Evolutionary conservation across 176 grass and related monocot species (phyloP), one percentile per base, ranked within the genome.

Genomic region (Dactylis glomerata): DNA sequence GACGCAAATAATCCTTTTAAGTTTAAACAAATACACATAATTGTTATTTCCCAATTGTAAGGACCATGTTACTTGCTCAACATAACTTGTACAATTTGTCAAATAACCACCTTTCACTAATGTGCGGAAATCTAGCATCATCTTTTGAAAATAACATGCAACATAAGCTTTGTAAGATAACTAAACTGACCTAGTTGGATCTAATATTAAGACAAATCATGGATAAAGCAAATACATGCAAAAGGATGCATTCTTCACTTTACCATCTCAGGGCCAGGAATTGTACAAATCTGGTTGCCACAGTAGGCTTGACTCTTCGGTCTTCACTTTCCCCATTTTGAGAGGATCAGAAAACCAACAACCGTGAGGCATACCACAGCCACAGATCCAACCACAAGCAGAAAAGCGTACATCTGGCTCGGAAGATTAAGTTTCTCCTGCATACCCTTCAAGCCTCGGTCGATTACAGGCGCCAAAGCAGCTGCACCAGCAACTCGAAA

Each of bases 251-350:
- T 79, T 86, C 38, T 80, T 72, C 28, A 61, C 13, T 50, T 79
- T 56, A 15, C 12, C 6, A 33, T 38, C 17, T 56, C 49, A 72
- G 52, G 52, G 46, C 11, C 17, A 87, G 58, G 45, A 78, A 42
- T 28, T 3, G 2, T 56, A 33, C 19, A 69, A 68, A 19, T 58
- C 15, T 47, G 66, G 66, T 3, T 59, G 50, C 28, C 51, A 2
- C 3, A 59, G 63, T 75, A 76, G 20, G 20, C 58, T 63, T 27
- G n/a, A 51, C 77, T 50, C 42, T 88, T 86, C 62, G 12, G 42
- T 50, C 28, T 88, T 88, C 87, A 95, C 85, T 91, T 87, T 78
- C 86, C 83, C 88, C 88, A 95, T 76, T 64, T 86, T 37, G 86
- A 92, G 76, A 95, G 83, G 76, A 89, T 85, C 87, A 92, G 77